Percentiles rank a stretch among this genome's conserved stretches.
Evolutionary conservation across 768 basidiomycete species (phyloP).

Genomic region (Mrakia hoshinonis): DNA sequence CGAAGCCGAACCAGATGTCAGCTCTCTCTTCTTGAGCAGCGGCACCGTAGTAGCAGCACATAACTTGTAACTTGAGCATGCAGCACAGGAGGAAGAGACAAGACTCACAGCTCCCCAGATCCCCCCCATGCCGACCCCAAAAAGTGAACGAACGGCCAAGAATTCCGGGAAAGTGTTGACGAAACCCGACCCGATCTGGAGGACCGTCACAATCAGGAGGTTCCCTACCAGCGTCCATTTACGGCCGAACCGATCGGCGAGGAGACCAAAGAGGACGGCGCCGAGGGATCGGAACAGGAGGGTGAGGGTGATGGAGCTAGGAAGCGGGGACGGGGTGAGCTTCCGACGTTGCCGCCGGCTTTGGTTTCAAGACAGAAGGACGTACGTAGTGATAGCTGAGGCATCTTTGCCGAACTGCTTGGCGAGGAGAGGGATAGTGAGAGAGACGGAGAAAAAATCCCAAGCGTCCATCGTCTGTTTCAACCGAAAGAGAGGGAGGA

Average conservation of each 20-base stretch:
- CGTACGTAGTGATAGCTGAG: conserved; percentile 18
- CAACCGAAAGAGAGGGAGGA: no score
- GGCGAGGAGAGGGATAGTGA: conserved; percentile 38
- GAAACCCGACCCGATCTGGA: conserved; percentile 76
- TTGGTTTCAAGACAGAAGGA: no score
- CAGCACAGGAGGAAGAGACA: background rate
- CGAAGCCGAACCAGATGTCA: no score
- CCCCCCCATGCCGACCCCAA: conserved; percentile 68
- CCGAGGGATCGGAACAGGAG: conserved; percentile 74
- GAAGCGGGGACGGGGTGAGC: conserved; percentile 32
- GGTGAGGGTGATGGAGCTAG: conserved; percentile 76
- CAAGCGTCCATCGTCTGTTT: conserved; percentile 6
- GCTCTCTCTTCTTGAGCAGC: no score
- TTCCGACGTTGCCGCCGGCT: no score
- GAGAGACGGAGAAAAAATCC: conserved; percentile 51
- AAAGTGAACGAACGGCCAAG: conserved; percentile 47
- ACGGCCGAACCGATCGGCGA: background rate
- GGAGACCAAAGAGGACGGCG: conserved; percentile 62
- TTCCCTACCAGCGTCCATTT: conserved; percentile 75
- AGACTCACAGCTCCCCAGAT: conserved; percentile 54
- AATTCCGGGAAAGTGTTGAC: conserved; percentile 67
- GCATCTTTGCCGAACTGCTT: conserved; percentile 36
- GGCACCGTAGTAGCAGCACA: no score
- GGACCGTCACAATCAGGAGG: conserved; percentile 57
- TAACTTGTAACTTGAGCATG: no score